These are phyloP conservation scores for Ophiostoma perfectum DNA, from an alignment of 2,329 filamentous ascomycete species.

Conservation along the genomic window DNA sequence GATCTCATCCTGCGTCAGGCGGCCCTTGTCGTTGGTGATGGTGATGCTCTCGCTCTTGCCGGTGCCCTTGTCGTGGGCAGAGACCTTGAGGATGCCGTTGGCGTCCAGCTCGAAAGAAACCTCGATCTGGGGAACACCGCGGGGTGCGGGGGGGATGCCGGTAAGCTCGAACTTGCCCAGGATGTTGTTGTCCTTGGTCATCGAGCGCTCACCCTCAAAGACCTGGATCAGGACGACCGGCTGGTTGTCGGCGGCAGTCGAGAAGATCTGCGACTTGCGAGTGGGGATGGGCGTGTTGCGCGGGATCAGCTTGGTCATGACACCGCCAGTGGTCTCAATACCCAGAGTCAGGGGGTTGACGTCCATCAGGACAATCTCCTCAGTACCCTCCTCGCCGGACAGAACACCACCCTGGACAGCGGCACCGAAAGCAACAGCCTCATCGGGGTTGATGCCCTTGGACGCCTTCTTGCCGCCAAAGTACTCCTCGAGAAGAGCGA, in stretches of 20 bases:
- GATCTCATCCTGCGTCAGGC: constrained; percentile 92
- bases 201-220: constrained; percentile 84
- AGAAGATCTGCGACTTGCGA: constrained; percentile 97
- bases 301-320: constrained; percentile 95
- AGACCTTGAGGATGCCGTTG: constrained; percentile 97
- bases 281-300: constrained; percentile 93
- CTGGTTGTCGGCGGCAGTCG: constrained; percentile 94
- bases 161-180: constrained; percentile 98
- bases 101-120: constrained; percentile 96
- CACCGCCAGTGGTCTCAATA: constrained; percentile 95
- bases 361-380: constrained; percentile 87
- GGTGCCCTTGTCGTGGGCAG: constrained; percentile 94
- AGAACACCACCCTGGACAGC: constrained; percentile 96
- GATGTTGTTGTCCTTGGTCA: constrained; percentile 96
- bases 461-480: constrained; percentile 93
- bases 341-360: constrained; percentile 94
- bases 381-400: constrained; percentile 76
- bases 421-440: constrained; percentile 96
- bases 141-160: constrained; percentile 87
- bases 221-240: constrained; percentile 93
- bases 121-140: constrained; percentile 96
- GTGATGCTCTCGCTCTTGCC: constrained; percentile 97
- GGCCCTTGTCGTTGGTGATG: constrained; percentile 99
- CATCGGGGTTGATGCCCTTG: constrained; percentile 99
- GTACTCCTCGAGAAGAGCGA: constrained; percentile 89